Percentiles rank a stretch among this genome's conserved stretches.
These are phyloP conservation scores for Lanmaoa rubissima DNA, from an alignment of 768 basidiomycete genomes.

Conservation along the genomic window DNA sequence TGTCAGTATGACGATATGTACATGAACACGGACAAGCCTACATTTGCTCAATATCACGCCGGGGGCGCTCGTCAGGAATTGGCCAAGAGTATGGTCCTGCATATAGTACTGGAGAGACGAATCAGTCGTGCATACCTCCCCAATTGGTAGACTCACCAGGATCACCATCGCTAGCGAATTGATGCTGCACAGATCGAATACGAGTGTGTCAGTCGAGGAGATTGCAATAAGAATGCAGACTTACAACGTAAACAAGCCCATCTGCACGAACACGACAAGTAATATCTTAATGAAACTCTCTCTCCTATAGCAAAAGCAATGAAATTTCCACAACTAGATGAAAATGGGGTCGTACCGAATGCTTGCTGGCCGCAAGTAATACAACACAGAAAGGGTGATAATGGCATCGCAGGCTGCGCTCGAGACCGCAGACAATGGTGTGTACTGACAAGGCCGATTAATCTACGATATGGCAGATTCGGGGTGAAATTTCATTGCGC, in stretches of 20 bases:
- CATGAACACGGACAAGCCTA: background rate
- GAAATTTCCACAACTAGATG: background rate
- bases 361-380: constrained; percentile 10
- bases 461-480: background rate
- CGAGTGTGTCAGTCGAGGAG: background rate
- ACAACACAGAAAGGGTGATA: constrained; percentile 11
- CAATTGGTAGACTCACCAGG: constrained; percentile 3
- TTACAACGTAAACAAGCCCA: constrained; percentile 17
- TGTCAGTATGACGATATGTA: background rate
- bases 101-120: constrained; percentile 8
- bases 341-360: background rate
- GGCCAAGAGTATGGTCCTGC: background rate
- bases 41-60: constrained; percentile 15
- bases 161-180: constrained; percentile 8
- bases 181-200: constrained; percentile 2
- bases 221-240: background rate
- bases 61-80: constrained; percentile 5
- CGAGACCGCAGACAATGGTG: background rate
- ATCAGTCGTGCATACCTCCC: background rate
- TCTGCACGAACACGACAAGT: constrained; percentile 8
- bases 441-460: background rate
- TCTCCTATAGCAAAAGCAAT: background rate
- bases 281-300: constrained; percentile 5
- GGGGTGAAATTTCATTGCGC: background rate
- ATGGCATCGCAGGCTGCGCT: constrained; percentile 7